Evolutionary conservation across 2,329 filamentous ascomycete genomes (phyloP).

Genomic region (Beauveria brongniartii): DNA sequence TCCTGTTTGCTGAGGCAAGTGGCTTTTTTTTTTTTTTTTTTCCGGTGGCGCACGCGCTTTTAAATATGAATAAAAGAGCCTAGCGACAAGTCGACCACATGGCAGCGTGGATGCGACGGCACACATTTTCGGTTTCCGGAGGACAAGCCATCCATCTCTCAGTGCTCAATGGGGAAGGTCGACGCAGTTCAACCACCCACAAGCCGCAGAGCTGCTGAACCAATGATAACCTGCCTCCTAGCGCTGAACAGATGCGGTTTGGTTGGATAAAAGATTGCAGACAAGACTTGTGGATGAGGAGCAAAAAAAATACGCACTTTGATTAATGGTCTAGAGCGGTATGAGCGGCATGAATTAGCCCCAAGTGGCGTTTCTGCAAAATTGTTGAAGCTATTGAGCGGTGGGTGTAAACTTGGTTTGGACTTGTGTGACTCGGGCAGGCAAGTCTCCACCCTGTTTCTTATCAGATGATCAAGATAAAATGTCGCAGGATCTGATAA

Average conservation of each 20-base stretch:
- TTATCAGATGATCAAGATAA: conserved; percentile 15
- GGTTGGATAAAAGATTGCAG: no score
- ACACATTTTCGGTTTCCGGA: conserved; percentile 3
- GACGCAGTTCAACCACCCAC: background rate
- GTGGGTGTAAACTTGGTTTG: background rate
- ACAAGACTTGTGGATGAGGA: no score
- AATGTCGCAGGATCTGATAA: conserved; percentile 12
- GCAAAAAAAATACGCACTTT: background rate
- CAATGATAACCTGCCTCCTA: no score
- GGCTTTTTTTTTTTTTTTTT: no score
- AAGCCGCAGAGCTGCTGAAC: background rate
- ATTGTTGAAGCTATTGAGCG: background rate
- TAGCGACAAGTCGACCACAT: background rate
- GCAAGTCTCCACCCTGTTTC: background rate
- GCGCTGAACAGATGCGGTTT: no score
- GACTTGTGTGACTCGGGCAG: background rate
- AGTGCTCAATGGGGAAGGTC: background rate
- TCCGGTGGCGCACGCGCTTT: background rate
- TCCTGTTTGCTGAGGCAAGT: no score
- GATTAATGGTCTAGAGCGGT: background rate
- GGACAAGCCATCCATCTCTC: background rate
- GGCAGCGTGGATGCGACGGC: conserved; percentile 1
- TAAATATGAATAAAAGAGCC: background rate
- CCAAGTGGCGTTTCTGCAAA: background rate
- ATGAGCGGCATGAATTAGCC: background rate